Evolutionary conservation across 108 stramenopile species (phyloP).

Genomic region (Pelagomonas calceolata): DNA sequence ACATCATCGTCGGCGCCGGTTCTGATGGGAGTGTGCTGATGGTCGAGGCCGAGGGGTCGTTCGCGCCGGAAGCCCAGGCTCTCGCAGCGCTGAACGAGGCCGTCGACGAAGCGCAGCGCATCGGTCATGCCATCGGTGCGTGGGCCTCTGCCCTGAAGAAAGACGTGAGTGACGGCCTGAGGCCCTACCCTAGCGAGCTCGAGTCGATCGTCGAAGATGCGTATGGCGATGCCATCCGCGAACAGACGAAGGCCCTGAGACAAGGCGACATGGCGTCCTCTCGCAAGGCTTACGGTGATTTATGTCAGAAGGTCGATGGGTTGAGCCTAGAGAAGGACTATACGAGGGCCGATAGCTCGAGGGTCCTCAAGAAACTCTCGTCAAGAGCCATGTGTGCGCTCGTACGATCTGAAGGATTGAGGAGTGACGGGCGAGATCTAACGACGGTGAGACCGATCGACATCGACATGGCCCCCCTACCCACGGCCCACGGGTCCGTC

Average conservation of each 20-base stretch:
- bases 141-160: neutral
- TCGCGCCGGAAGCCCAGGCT: neutral
- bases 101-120: neutral
- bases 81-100: neutral
- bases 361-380: neutral
- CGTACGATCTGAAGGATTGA: neutral
- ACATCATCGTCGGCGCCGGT: neutral
- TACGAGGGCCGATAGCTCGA: neutral
- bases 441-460: constrained; percentile 5
- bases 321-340: neutral
- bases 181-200: neutral
- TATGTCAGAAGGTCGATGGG: neutral
- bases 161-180: neutral
- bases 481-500: constrained; percentile 70
- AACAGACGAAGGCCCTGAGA: neutral
- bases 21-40: neutral
- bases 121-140: neutral
- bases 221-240: neutral
- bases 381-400: neutral
- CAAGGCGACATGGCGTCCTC: neutral
- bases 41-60: neutral
- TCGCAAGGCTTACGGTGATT: neutral
- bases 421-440: neutral
- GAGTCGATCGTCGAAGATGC: neutral
- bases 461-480: constrained; percentile 45